Evolutionary conservation across 371 early-diverging fungal species (phyloP), one percentile per base, ranked within the genome.

Genomic region (Mortierella sp.): DNA sequence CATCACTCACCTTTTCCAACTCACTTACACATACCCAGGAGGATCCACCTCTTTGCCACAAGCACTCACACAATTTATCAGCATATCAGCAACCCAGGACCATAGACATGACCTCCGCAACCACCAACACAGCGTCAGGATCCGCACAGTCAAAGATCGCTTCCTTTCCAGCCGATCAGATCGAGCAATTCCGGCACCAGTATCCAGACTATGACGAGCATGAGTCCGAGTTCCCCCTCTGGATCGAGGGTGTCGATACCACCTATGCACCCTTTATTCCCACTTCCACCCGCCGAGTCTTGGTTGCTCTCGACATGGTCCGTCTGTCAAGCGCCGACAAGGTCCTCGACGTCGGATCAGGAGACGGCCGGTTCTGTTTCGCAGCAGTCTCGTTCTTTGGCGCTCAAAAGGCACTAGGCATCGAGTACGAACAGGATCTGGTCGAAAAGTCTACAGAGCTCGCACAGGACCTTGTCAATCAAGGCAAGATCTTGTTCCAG

Each of bases 321-420:
- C 70, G 87, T n/a, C 84, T 92, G 6, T 55, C 71, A 2, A 16
- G 84, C 0, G 38, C 63, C 4, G 94, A 94, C 79, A 73, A 72
- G n/a, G 79, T 94, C 4, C 74, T 94, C 6, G 94, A 94, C 80
- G 84, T 94, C n/a, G 94, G 94, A 18, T 93, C 92, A 70, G 94
- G 94, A 21, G 94, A 94, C 78, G 94, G 94, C 5, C 88, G 94
- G 29, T 90, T 94, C 70, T 91, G 92, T 18, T 90, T 89, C 49
- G 92, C 91, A 21, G 92, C 94, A 1, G 90, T 89, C 2, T 60
- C 87, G 16, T 89, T 90, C 38, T 92, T 89, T 70, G 80, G 88
- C 11, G 91, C 89, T 7, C 58, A 82, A 55, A 77, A 81, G 46
- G 94, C 93, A 11, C 78, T 91, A 8, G 94, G 94, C 0, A 89